phyloP scores from a whole-genome alignment of 2,329 filamentous ascomycete genomes.

The Xylaria sp. region DNA sequence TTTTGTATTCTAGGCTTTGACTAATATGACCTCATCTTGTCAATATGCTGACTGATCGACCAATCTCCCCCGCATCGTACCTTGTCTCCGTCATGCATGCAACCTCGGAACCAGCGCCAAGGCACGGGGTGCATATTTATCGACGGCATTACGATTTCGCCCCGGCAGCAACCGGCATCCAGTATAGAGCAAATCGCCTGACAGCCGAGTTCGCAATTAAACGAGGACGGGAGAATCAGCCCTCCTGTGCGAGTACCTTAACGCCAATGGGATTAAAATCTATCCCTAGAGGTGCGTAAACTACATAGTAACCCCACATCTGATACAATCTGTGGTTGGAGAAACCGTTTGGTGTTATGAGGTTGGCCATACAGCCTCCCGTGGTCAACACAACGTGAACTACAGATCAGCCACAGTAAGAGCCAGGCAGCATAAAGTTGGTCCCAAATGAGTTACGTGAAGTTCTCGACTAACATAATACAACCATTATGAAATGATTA shows the following conservation, averaged over 20 bases:
- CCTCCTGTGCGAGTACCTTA: not conserved
- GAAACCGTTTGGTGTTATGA: not conserved
- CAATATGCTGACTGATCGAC: not conserved
- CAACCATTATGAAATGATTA: not conserved
- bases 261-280: not conserved
- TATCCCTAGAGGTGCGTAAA: not conserved
- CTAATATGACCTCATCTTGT: conserved; percentile 7
- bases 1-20: not conserved
- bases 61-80: conserved; percentile 3
- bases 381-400: not conserved
- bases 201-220: not conserved
- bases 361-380: not conserved
- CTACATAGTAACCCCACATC: not conserved
- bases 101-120: conserved; percentile 1
- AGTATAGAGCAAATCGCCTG: conserved; percentile 20
- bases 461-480: not conserved
- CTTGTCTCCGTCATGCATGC: conserved; percentile 8
- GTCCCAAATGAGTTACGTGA: not conserved
- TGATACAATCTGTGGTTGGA: not conserved
- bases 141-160: not conserved
- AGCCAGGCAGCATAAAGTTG: not conserved
- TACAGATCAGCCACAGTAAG: not conserved
- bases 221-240: not conserved
- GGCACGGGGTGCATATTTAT: conserved; percentile 18
- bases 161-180: conserved; percentile 15